Evolutionary conservation across 2,329 filamentous ascomycete species (phyloP), one percentile per base, ranked within the genome.

Genomic region (Fusarium camptoceras): DNA sequence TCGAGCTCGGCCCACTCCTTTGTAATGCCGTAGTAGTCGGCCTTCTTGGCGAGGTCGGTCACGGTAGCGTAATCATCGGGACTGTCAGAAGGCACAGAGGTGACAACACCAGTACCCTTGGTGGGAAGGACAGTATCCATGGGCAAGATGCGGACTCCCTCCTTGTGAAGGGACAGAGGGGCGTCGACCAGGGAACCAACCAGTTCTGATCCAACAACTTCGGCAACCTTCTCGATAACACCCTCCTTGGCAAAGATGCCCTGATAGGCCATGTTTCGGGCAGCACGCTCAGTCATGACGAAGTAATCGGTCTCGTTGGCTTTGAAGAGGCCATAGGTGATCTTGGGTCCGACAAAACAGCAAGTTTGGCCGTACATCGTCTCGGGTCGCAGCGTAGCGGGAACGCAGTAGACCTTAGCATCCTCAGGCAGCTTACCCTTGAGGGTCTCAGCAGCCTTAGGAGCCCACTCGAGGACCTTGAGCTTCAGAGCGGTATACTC

Each of bases 351-450:
- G 49, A 99, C 93, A 75, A 98, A 99, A 80, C 94, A 97, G 83
- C 93, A 97, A 6, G 91, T 97, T 81, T 98, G 96, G 42, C 97
- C 97, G 78, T 98, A 99, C 95, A 99, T 98, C 37, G 96, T 99
- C 85, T 99, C 96, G 4, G 96, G 94, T 67, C 96, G 88, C 66
- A 99, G 87, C 58, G 96, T 98, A 18, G 96, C 96, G 15, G 96
- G 92, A 15, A 98, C 89, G 76, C 98, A 92, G 83, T 91, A 98
- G 59, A 98, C 91, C 66, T 92, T 92, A 47, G 93, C 91, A 70
- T 88, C 89, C 37, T 90, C 86, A 8, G 95, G 92, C 6, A 98
- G 83, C 83, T 95, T 96, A 70, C 88, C 91, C 78, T 91, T 87
- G 62, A 98, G 82, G 55, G 88, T 83, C 72, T 91, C 88, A 70